Evolutionary conservation across 805 yeast species (phyloP), one percentile per base, ranked within the genome.

Genomic region (Saccharomyces eubayanus): DNA sequence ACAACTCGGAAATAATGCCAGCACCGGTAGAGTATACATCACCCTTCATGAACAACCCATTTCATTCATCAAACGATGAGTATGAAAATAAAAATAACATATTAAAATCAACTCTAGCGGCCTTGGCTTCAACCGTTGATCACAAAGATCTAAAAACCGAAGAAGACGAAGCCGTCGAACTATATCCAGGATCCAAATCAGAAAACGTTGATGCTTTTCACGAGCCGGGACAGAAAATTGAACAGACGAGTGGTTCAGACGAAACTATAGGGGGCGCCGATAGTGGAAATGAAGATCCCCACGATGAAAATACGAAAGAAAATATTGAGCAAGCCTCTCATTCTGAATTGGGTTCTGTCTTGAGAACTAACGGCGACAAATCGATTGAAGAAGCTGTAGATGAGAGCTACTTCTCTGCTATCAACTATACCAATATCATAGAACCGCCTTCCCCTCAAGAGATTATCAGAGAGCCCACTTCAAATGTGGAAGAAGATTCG

Each of bases 41-140:
- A 6, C 67, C 68, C 11, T 60, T 64, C 47, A 46, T 46, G 5
- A 52, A 51, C 2, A 53, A 63, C 46, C 66, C 67, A 9, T 62
- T 63, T 45, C 16, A 16, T 36, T n/a, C 21, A 11, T 36, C 12
- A 24, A 16, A 36, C 24, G 43, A 16, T 16, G 43, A 36, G 3
- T 36, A 9, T 9, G 52, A 28, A 10, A 48, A 55, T 21, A 47
- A 51, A 1, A 31, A 55, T 16, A 50, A 41, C 10, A 9, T 59
- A 12, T 31, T 61, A 2, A 53, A 49, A 31, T 50, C 31, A 29
- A 59, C 62, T 4, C 28, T 60, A 8, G 54, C 51, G 29, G 47
- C 51, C 9, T 40, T 57, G 24, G 31, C 30, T 20, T 12, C 20
- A 21, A 12, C 29, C 9, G 12, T 51, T 12, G 16, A 46, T 20